Conservation (phyloP, 2,329 filamentous ascomycete genomes). For the Cladosporium halotolerans region DNA sequence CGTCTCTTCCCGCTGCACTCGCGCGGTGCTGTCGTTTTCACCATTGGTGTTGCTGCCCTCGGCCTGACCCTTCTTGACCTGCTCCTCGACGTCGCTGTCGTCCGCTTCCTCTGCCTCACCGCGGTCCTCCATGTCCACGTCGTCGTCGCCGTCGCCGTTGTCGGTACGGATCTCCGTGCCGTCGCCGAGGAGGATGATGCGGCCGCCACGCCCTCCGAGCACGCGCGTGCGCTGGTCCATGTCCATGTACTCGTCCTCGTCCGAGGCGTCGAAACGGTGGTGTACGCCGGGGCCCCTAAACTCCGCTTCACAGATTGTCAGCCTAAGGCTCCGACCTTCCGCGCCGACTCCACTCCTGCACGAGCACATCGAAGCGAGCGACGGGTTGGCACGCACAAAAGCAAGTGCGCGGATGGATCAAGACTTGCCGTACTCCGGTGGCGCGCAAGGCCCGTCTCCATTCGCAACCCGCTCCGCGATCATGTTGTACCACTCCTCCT, state of each 20-base stretch:
- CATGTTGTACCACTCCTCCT: conserved; percentile 98
- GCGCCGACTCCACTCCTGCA: conserved; percentile 12
- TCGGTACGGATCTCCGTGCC: conserved; percentile 81
- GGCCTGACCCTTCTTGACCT: conserved; percentile 62
- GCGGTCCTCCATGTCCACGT: conserved; percentile 90
- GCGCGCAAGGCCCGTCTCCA: conserved; percentile 95
- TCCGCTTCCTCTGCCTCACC: conserved; percentile 55
- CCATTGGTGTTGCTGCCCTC: conserved; percentile 23
- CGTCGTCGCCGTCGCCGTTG: conserved; percentile 52
- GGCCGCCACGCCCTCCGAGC: conserved; percentile 65
- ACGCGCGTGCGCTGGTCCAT: conserved; percentile 61
- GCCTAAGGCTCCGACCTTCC: conserved; percentile 14
- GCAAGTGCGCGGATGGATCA: conserved; percentile 26
- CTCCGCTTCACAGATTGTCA: conserved; percentile 37
- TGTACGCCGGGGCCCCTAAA: conserved; percentile 46
- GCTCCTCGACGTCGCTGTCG: conserved; percentile 77
- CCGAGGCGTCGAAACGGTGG: conserved; percentile 44
- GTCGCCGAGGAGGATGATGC: conserved; percentile 92
- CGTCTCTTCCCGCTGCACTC: conserved; percentile 42
- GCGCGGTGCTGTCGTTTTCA: conserved; percentile 20
- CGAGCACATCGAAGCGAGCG: conserved; percentile 12
- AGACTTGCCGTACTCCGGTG: conserved; percentile 97
- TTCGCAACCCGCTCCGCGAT: conserved; percentile 90
- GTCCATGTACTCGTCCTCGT: conserved; percentile 65
- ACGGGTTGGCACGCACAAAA: conserved; percentile 11